Conservation (phyloP, 352 stramenopile genomes). For the Globisporangium camurandrum region DNA sequence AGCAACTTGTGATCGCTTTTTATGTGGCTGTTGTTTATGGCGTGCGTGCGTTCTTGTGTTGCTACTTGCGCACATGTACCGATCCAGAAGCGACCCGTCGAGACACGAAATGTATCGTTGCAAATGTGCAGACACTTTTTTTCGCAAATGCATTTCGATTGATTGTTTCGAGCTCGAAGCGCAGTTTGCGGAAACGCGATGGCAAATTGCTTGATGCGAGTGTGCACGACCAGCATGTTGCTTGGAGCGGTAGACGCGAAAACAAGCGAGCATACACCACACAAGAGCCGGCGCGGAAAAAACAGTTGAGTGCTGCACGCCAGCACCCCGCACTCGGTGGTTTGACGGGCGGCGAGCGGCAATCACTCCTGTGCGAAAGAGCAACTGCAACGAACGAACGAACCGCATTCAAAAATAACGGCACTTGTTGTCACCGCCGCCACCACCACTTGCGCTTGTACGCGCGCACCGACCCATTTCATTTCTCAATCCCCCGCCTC, state of each 20-base stretch:
- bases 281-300: too few relatives aligned
- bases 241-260: neutral
- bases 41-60: neutral
- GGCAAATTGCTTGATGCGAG: neutral
- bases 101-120: neutral
- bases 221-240: neutral
- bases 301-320: too few relatives aligned
- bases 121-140: neutral
- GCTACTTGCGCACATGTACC: neutral
- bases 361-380: constrained; percentile 9
- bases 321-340: too few relatives aligned
- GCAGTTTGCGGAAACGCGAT: neutral
- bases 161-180: too few relatives aligned
- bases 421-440: neutral
- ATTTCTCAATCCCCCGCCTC: constrained; percentile 43
- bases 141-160: neutral
- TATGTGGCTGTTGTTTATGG: neutral
- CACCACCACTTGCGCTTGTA: neutral
- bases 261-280: constrained; percentile 2
- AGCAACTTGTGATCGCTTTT: constrained; percentile 40
- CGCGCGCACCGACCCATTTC: constrained; percentile 16
- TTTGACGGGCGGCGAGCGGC: neutral
- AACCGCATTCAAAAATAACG: constrained; percentile 26
- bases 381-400: constrained; percentile 11
- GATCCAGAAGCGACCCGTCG: neutral